Base-by-base conservation (phyloP, 352 stramenopile species). In the Phytophthora ramorum region DNA sequence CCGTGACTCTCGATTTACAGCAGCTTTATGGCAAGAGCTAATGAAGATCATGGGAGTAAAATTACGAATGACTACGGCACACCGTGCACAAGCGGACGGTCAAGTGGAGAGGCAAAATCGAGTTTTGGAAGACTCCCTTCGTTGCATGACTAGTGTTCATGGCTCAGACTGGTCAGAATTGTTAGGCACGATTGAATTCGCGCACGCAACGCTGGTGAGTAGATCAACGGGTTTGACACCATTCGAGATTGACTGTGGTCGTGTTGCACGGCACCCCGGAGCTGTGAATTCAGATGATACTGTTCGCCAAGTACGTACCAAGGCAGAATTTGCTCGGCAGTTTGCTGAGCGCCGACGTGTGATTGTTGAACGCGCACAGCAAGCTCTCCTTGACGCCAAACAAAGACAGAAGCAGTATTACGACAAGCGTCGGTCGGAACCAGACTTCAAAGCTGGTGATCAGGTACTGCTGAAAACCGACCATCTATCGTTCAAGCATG, bases 1-100 rank as follows among this genome's bases (percentile, higher is more conserved):
- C 51, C 43, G 57, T 13, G 62, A 71, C 26, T 46, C 61, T 4
- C 67, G 65, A 17, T 71, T 75, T 17, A 50, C 51, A 1, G 57
- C 50, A 6, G 34, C 62, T 13, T 70, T 69, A 19, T 73, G 53
- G 59, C 51, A 55, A 9, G 63, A 51, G 8, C 22, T 75, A 7
- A 59, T 67, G 43, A 64, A 51, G 6, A 9, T 66, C 3, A 66
- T 65, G 53, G 58, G 66, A 22, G 45, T 67, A 28, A 50, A 55
- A 28, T 47, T 63, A 4, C 48, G 45, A 13, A 75, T 66, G 56
- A 60, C 56, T 17, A 67, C 51, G 0, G 35, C 66, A 7, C 12
- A 47, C 7, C 41, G 41, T 3, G 41, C 41, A 13, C 41, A 47
- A 30, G 41, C 41, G 0, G 41, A 47, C 17, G 41, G 41, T 16